Conservation (phyloP, 1,284 basidiomycete genomes). For the Malassezia dermatis region DNA sequence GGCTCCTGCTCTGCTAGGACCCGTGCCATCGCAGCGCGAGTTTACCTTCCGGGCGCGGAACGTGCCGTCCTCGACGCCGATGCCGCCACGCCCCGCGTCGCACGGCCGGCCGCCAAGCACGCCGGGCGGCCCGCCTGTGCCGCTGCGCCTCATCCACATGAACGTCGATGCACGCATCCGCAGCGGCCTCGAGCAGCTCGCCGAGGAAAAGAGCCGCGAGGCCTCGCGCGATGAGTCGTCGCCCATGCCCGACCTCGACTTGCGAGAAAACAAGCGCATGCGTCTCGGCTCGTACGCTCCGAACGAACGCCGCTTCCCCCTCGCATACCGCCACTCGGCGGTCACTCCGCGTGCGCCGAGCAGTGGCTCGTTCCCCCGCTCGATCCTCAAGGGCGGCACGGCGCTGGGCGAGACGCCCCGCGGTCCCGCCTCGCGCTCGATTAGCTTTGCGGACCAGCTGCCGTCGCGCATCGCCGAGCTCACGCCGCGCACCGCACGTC, state of each 20-base stretch:
- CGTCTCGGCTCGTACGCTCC: conserved; percentile 17
- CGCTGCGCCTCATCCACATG: conserved; percentile 33
- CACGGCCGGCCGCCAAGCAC: conserved; percentile 4
- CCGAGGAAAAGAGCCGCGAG: conserved; percentile 18
- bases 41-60: conserved; percentile 5
- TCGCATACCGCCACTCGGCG: conserved; percentile 1
- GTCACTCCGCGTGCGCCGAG: not conserved
- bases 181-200: conserved; percentile 30
- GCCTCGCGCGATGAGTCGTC: conserved; percentile 13
- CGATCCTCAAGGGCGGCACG: conserved; percentile 16
- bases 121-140: conserved; percentile 24
- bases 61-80: conserved; percentile 10
- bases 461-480: not conserved
- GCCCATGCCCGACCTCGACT: conserved; percentile 16
- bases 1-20: not conserved
- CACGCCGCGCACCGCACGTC: conserved; percentile 11
- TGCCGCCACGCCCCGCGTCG: conserved; percentile 7
- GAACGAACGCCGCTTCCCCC: conserved; percentile 2
- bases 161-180: conserved; percentile 27
- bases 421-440: conserved; percentile 16
- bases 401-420: not conserved
- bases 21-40: not conserved
- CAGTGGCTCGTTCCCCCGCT: conserved; percentile 12
- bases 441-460: conserved; percentile 23
- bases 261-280: conserved; percentile 28